Evolutionary conservation across 2,329 filamentous ascomycete genomes (phyloP).

Genomic region (Pseudocercospora vitis): DNA sequence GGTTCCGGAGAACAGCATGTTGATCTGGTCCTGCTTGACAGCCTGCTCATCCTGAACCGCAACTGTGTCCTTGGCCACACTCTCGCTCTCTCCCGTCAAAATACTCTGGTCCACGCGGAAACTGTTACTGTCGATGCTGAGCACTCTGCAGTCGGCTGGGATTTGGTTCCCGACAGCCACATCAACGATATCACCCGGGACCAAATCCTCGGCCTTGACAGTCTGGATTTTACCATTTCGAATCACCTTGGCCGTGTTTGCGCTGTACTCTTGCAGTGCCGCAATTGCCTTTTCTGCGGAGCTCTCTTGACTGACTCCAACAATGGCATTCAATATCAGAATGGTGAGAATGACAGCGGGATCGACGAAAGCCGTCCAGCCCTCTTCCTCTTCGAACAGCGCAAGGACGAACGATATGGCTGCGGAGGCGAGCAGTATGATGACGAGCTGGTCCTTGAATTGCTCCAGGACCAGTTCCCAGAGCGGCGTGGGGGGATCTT

Average conservation of each 20-base stretch:
- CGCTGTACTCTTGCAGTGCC: conserved; percentile 96
- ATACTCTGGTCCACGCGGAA: conserved; percentile 97
- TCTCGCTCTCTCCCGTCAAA: conserved; percentile 95
- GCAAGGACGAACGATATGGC: conserved; percentile 91
- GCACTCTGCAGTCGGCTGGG: conserved; percentile 86
- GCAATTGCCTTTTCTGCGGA: conserved; percentile 98
- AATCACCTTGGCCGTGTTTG: conserved; percentile 92
- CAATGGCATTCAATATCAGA: conserved; percentile 91
- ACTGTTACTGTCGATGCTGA: conserved; percentile 93
- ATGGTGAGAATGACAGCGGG: conserved; percentile 95
- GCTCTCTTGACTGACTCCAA: conserved; percentile 97
- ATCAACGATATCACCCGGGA: conserved; percentile 88
- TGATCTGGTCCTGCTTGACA: conserved; percentile 95
- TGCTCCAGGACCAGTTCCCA: conserved; percentile 98
- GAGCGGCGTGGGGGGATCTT: conserved; percentile 91
- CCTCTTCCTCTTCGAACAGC: conserved; percentile 83
- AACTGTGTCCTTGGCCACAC: conserved; percentile 78
- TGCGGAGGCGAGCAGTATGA: conserved; percentile 90
- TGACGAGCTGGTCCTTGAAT: conserved; percentile 97
- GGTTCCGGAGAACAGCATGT: conserved; percentile 97
- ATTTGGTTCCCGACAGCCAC: conserved; percentile 89
- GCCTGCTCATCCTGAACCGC: conserved; percentile 74
- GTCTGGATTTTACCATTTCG: conserved; percentile 78
- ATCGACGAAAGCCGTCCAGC: conserved; percentile 94
- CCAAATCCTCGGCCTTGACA: conserved; percentile 93